These are phyloP conservation scores for Cercis canadensis DNA, from an alignment of 306 rosid genomes.

Conservation along the genomic window DNA sequence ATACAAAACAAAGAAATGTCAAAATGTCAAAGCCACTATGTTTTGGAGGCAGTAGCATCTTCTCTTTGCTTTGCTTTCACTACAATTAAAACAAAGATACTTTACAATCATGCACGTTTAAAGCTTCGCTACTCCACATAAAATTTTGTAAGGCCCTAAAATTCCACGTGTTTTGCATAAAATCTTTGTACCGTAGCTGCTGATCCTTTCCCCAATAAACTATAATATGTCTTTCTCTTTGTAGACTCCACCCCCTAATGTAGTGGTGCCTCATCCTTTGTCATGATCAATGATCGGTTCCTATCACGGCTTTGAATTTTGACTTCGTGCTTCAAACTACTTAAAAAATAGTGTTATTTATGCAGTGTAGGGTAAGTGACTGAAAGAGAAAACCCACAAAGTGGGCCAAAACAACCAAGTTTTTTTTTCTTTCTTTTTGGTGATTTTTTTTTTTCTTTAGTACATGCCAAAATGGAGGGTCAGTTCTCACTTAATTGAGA, in stretches of 20 bases:
- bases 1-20: no score
- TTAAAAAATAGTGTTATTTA: not conserved
- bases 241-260: not conserved
- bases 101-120: conserved; percentile 11
- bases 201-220: not conserved
- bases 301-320: conserved; percentile 38
- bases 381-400: not conserved
- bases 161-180: conserved; percentile 52
- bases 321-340: conserved; percentile 31
- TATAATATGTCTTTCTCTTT: not conserved
- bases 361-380: not conserved
- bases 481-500: conserved; percentile 11
- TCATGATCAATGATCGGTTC: conserved; percentile 24
- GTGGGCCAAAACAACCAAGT: conserved; percentile 6
- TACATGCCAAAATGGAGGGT: conserved; percentile 34
- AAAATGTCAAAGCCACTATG: conserved; percentile 43
- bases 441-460: not conserved
- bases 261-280: conserved; percentile 30
- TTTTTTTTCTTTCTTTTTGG: no score
- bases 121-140: conserved; percentile 6
- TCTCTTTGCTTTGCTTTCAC: conserved; percentile 39
- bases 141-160: not conserved
- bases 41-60: conserved; percentile 30
- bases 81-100: conserved; percentile 30
- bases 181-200: not conserved